Base-by-base conservation (phyloP, 768 basidiomycete genomes). In the Phylloporus sp. region DNA sequence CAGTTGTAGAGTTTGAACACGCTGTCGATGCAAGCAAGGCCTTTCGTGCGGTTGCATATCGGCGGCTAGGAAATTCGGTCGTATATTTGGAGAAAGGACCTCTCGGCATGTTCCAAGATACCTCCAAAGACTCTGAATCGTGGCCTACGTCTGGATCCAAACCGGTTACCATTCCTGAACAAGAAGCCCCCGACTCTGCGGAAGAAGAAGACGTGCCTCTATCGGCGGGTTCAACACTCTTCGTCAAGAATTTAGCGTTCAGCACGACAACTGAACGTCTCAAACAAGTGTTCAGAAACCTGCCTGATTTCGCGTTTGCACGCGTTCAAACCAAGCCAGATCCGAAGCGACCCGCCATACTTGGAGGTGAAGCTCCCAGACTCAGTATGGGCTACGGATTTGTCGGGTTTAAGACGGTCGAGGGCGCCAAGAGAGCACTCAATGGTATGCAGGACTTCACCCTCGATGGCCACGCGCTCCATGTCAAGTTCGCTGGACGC, bases 341-440 rank as follows among this genome's bases (percentile, higher is more conserved):
- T 68, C 86, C 91, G 0, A 90, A 90, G 62, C 76, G 80, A 9
- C 79, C 82, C 2, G 67, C 61, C 2, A 47, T 34, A 3, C 22
- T 59, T 15, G 66, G 64, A 10, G 61, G 49, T 52, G 67, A 63
- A 23, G 75, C 76, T 0, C 76, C 77, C 10, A 76, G 81, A 44
- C 71, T 97, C 45, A 93, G 90, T 65, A 95, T 95, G 91, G 95
- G 95, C 0, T 97, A 95, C 65, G 97, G 95, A 0, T 99, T 99
- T 59, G 79, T 95, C 28, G 95, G 94, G 6, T 98, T 98, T 75
- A 82, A 81, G 64, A 85, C 84, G 24, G 67, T 65, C 0, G 88
- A 89, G 9, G 81, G 76, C 10, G 94, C 95, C 43, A 77, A 77
- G 67, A 81, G 78, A 57, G 95, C 87, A 20, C 56, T 89, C 61